These are phyloP conservation scores for Neoboletus subvelutipes DNA, from an alignment of 768 basidiomycete genomes.

Conservation along the genomic window DNA sequence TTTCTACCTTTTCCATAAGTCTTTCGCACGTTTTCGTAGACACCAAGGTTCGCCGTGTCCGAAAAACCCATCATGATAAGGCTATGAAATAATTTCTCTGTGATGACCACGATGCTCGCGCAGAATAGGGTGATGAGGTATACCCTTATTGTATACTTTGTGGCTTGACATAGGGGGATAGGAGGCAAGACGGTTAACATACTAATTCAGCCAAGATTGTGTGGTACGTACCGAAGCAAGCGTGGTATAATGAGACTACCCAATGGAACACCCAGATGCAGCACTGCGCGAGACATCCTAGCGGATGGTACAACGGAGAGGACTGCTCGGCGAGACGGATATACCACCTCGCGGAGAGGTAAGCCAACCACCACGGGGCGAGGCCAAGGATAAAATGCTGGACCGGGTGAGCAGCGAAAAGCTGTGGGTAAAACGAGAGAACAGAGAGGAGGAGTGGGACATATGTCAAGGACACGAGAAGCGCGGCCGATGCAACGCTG, in stretches of 20 bases:
- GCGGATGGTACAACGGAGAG: constrained; percentile 24
- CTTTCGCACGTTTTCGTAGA: constrained; percentile 14
- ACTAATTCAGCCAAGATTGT: background rate
- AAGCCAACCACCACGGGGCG: constrained; percentile 22
- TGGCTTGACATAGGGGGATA: constrained; percentile 7
- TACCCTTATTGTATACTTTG: constrained; percentile 10
- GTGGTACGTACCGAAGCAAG: constrained; percentile 18
- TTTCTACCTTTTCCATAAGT: constrained; percentile 17
- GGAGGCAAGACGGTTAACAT: background rate
- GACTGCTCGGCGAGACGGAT: constrained; percentile 20
- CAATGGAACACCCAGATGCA: constrained; percentile 27
- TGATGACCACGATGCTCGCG: constrained; percentile 4
- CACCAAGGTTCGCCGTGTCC: constrained; percentile 17
- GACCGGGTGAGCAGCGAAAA: constrained; percentile 9
- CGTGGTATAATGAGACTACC: constrained; percentile 17
- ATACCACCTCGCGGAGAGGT: constrained; percentile 20
- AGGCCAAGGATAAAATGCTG: constrained; percentile 24
- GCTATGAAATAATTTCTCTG: constrained; percentile 24
- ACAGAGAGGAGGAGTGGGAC: constrained; percentile 18
- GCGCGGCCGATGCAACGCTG: background rate
- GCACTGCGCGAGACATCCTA: constrained; percentile 26
- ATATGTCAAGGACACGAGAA: constrained; percentile 16
- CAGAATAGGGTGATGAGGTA: constrained; percentile 26
- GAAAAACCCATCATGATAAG: constrained; percentile 9
- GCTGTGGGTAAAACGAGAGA: constrained; percentile 11